Evolutionary conservation across 306 rosid genomes (phyloP), one percentile per base, ranked within the genome.

Genomic region (Trifolium dubium): DNA sequence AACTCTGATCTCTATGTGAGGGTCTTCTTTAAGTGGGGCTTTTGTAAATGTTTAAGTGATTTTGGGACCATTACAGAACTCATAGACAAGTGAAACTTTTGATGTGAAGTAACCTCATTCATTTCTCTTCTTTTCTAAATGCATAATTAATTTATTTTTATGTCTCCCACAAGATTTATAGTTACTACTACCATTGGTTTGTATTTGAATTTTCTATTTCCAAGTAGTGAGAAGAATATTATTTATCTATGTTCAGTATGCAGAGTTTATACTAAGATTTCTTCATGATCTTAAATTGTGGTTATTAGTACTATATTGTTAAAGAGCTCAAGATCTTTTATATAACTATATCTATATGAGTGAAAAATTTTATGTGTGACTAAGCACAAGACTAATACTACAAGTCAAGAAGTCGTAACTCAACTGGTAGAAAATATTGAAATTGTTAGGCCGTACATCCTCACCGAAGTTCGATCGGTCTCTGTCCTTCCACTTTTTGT

Each of bases 41-140:
- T 64, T 41, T 65, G 7, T 65, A 7, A 11, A 23, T 3, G 18
- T 34, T 44, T 39, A 40, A n/a, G 49, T 70, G n/a, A 49, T 15
- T 69, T 10, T 50, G 71, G 71, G 71, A 77, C 81, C 76, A 70
- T 49, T 61, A 10, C 76, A 44, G 8, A n/a, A 59, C 75, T 76
- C 50, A 2, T 32, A 67, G 32, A 58, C 51, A 76, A 58, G 50
- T 55, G 51, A 44, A 44, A 44, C 46, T 60, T 31, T 60, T 60
- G 66, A 60, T 59, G 73, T 65, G 61, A 55, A 76, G 60, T 58
- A 76, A 55, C 64, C 18, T 37, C 65, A 54, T 19, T n/a, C 3
- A 34, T 62, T 34, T 34, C 10, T 32, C 19, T 31, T 8, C 14
- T 60, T 61, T n/a, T 32, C 19, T 61, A 50, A 12, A 0, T 43